These are phyloP conservation scores for Selaginella moellendorffii DNA, from an alignment of 75 land plant genomes.

Conservation along the genomic window DNA sequence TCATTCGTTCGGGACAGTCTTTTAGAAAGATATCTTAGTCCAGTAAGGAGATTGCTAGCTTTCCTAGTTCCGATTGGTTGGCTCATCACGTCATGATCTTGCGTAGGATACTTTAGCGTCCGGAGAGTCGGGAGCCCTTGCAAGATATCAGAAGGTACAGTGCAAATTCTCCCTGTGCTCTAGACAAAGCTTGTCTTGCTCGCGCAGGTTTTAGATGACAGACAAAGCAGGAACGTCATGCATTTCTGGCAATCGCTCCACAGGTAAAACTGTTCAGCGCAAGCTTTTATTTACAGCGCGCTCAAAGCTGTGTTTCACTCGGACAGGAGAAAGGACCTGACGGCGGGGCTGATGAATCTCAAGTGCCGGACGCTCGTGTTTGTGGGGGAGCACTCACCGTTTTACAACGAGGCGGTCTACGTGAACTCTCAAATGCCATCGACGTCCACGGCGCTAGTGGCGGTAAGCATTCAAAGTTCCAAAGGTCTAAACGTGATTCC, in stretches of 20 bases:
- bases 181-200: constrained; percentile 7
- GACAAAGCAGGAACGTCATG: constrained; percentile 57
- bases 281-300: background rate
- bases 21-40: constrained; percentile 76
- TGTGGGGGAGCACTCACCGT: constrained; percentile 72
- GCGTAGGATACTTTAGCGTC: background rate
- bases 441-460: constrained; percentile 55
- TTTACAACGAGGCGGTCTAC: constrained; percentile 58
- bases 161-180: background rate
- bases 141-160: background rate
- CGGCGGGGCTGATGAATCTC: constrained; percentile 39
- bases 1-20: constrained; percentile 59
- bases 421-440: constrained; percentile 47
- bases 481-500: no score
- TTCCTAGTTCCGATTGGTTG: no score
- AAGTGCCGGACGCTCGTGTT: constrained; percentile 64
- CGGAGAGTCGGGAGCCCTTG: background rate
- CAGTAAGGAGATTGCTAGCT: constrained; percentile 48
- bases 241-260: constrained; percentile 67
- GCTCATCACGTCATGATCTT: background rate
- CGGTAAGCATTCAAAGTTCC: no score
- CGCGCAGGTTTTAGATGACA: constrained; percentile 67
- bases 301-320: background rate
- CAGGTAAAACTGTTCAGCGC: constrained; percentile 28
- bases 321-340: constrained; percentile 47